Conservation (phyloP, 305 asterid genomes). For the Rubia balearica region DNA sequence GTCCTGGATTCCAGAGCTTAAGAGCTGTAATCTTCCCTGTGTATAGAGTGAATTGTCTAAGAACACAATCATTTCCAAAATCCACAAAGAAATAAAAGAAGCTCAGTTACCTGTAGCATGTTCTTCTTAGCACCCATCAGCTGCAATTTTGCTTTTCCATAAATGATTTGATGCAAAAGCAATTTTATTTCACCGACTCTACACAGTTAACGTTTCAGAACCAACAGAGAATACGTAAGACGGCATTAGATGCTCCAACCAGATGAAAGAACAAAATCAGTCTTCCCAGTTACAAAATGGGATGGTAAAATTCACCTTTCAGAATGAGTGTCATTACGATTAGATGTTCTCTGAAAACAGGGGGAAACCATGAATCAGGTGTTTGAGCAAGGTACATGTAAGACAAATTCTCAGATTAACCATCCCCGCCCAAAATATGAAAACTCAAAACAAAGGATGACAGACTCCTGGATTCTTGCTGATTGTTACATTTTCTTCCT, state of each 20-base stretch:
- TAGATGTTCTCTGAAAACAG: slow-evolving; percentile 42
- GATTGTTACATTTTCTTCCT: neutral
- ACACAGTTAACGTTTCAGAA: slow-evolving; percentile 25
- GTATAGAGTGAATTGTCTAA: slow-evolving; percentile 25
- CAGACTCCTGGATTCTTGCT: neutral
- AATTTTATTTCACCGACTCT: slow-evolving; percentile 54
- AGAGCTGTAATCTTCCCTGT: slow-evolving; percentile 55
- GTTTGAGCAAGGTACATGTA: slow-evolving; percentile 8
- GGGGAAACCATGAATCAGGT: slow-evolving; percentile 23
- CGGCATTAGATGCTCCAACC: slow-evolving; percentile 19
- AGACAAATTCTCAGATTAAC: neutral
- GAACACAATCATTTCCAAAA: slow-evolving; percentile 1
- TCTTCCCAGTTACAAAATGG: slow-evolving; percentile 18
- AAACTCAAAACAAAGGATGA: neutral
- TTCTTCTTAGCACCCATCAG: slow-evolving; percentile 58
- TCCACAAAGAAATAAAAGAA: slow-evolving; percentile 20
- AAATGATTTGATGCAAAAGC: slow-evolving; percentile 49
- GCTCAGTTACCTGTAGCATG: slow-evolving; percentile 55
- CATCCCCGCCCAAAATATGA: neutral
- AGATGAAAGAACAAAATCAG: slow-evolving; percentile 15
- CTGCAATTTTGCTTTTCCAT: slow-evolving; percentile 59
- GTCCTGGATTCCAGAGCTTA: slow-evolving; percentile 55
- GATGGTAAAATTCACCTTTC: slow-evolving; percentile 46
- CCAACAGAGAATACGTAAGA: slow-evolving; percentile 3
- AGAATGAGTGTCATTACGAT: slow-evolving; percentile 31